Percentiles rank a stretch among this genome's conserved stretches.
Evolutionary conservation across 1,284 basidiomycete genomes (phyloP).

Genomic region (Rhodotorula glutinis): DNA sequence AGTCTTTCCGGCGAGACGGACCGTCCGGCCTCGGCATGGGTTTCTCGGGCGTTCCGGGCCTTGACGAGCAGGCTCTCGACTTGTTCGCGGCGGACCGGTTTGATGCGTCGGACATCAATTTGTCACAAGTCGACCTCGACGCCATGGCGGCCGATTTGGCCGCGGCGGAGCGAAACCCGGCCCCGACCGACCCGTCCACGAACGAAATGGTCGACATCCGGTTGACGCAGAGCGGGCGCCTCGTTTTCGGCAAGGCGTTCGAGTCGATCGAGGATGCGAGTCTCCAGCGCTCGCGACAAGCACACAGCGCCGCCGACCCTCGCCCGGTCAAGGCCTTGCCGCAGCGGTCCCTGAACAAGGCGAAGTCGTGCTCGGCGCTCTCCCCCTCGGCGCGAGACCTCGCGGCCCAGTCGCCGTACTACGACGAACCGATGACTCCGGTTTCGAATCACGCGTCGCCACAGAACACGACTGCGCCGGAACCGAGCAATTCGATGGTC

Average conservation of each 20-base stretch:
- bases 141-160: neutral
- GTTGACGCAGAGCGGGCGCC: neutral
- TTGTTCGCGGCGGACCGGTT: neutral
- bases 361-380: slow-evolving; percentile 39
- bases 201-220: neutral
- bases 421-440: slow-evolving; percentile 37
- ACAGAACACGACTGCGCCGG: neutral
- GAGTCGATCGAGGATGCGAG: slow-evolving; percentile 22
- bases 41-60: slow-evolving; percentile 24
- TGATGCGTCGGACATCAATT: neutral
- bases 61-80: slow-evolving; percentile 4
- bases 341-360: slow-evolving; percentile 37
- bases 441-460: slow-evolving; percentile 16
- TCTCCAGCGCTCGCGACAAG: neutral
- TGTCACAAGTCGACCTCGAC: neutral
- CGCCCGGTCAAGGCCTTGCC: slow-evolving; percentile 29
- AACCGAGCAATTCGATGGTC: no score
- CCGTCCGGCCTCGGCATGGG: slow-evolving; percentile 36
- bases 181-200: neutral
- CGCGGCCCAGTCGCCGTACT: slow-evolving; percentile 5
- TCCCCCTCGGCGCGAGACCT: slow-evolving; percentile 15
- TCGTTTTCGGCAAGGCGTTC: slow-evolving; percentile 2
- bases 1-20: neutral
- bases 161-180: no score
- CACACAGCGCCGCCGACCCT: neutral